A percentile compares a stretch with the other conserved stretches of the same genome.
These are phyloP conservation scores for Arabidopsis suecica DNA, from an alignment of 345 rosid species.

Conservation along the genomic window DNA sequence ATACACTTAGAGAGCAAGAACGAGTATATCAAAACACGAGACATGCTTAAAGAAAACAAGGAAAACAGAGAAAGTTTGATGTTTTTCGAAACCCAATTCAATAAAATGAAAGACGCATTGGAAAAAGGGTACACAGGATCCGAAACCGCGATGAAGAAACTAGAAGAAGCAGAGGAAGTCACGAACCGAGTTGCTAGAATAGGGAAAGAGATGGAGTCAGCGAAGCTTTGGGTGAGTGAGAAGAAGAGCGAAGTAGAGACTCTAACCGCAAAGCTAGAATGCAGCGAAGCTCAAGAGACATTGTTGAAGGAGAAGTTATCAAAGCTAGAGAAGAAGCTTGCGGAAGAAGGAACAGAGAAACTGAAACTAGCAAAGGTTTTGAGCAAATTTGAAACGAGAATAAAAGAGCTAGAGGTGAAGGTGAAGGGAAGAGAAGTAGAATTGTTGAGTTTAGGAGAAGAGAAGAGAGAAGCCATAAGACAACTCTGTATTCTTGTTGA, in stretches of 20 bases:
- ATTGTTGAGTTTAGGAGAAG: constrained; percentile 61
- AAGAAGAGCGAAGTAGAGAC: constrained; percentile 43
- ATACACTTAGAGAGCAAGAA: constrained; percentile 68
- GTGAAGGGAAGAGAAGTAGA: constrained; percentile 54
- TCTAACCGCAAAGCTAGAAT: constrained; percentile 46
- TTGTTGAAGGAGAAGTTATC: constrained; percentile 51
- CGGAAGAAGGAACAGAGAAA: constrained; percentile 54
- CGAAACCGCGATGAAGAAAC: constrained; percentile 35
- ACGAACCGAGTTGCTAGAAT: constrained; percentile 47
- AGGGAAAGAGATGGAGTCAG: constrained; percentile 52
- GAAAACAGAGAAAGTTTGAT: constrained; percentile 28
- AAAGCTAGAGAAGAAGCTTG: constrained; percentile 50
- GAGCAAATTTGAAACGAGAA: constrained; percentile 47
- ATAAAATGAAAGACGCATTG: constrained; percentile 43
- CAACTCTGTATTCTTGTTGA: constrained; percentile 87
- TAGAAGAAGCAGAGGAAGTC: constrained; percentile 47
- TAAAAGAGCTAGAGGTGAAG: constrained; percentile 53
- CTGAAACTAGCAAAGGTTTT: constrained; percentile 41
- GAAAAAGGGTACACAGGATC: constrained; percentile 46
- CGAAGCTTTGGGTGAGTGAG: constrained; percentile 50
- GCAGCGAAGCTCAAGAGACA: constrained; percentile 49
- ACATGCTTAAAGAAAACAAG: constrained; percentile 44
- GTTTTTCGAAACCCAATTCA: constrained; percentile 39
- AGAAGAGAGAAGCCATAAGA: constrained; percentile 94
- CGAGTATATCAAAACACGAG: constrained; percentile 44